Base-by-base conservation (phyloP, 176 grass and related monocot species). In the Aegilops speltoides region DNA sequence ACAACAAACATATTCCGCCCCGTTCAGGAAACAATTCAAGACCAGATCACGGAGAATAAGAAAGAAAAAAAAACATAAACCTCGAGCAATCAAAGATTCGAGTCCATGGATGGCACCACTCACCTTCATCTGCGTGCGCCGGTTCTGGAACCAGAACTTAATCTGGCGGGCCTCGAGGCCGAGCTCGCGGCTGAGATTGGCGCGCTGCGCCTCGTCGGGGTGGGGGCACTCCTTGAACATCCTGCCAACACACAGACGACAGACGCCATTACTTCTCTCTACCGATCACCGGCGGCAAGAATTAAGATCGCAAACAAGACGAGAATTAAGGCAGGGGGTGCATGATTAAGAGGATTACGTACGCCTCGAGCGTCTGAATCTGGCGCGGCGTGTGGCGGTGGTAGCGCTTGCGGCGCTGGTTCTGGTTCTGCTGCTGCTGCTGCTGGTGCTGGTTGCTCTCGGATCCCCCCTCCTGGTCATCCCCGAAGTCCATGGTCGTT, bases 111-210 rank as follows among this genome's bases (percentile, higher is more conserved):
- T 72, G 16, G 50, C 50, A 19, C 16, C 16, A 54, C 45, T 19
- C 0, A 89, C 97, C 92, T 99, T 99, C 94, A 99, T 99, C 90
- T 99, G 97, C 32, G 97, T 99, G 82, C 97, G 90, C 15, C 97
- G 86, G 40, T 99, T 99, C 92, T 99, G 97, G 80, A 99, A 99
- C 97, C 97, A 99, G 87, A 99, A 99, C 92, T 99, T 99, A 90
- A 99, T 99, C 92, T 99, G 97, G 34, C 92, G 90, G 6, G 92
- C 88, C 89, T 99, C 94, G 61, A 99, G 91, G 4, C 80, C 85
- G 41, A 99, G 82, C 78, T 99, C 97, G 22, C 92, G 91, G 94
- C 94, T 97, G 9, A 99, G 94, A 41, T 82, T 82, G 85, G 89
- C 92, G 36, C 97, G 90, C 76, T 99, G 97, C 84, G 96, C 94